Base-by-base conservation (phyloP, 2,329 filamentous ascomycete species). In the Epichloe coenophiala region DNA sequence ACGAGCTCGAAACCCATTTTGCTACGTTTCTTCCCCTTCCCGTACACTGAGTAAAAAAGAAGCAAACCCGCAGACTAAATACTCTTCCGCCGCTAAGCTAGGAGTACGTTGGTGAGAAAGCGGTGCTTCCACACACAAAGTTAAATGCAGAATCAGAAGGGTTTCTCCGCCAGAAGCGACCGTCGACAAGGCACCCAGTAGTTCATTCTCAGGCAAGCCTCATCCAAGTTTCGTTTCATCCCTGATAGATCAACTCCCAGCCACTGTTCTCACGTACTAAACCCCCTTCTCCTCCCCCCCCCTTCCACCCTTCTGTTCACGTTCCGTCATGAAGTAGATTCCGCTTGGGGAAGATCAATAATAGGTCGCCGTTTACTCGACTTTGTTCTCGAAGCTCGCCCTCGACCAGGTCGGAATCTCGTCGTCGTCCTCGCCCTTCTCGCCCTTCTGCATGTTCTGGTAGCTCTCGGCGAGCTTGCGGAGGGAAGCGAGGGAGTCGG, bases 381-480 rank as follows among this genome's bases (percentile, higher is more conserved):
- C 88, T 75, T 96, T 96, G 74, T 82, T 86, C 80, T 98, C 93
- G 66, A 98, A 98, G 81, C 88, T 95, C 88, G 65, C 93, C 93
- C 67, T 89, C 88, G 56, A 98, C 91, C 60, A 98, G 79, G 62
- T 97, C 90, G 62, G 93, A 70, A 98, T 98, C 70, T 97, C 93
- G 61, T 95, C 89, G 56, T 96, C 91, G 59, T 95, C 86, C 59
- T 82, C 84, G 50, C 77, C 83, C 66, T 86, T 87, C 71, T 88
- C 86, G 67, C 83, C 84, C 84, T 95, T 95, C 77, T 96, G 91
- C 82, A 97, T 83, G 77, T 82, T 93, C 83, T 98, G 93, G 81
- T 98, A 98, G 81, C 86, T 94, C 81, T 98, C 93, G 63, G 93
- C 93, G 57, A 98, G 82, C 80, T 97, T 97, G 72, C 93, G 88